Conservation (phyloP, 2,329 filamentous ascomycete species). For the Claviceps purpurea region DNA sequence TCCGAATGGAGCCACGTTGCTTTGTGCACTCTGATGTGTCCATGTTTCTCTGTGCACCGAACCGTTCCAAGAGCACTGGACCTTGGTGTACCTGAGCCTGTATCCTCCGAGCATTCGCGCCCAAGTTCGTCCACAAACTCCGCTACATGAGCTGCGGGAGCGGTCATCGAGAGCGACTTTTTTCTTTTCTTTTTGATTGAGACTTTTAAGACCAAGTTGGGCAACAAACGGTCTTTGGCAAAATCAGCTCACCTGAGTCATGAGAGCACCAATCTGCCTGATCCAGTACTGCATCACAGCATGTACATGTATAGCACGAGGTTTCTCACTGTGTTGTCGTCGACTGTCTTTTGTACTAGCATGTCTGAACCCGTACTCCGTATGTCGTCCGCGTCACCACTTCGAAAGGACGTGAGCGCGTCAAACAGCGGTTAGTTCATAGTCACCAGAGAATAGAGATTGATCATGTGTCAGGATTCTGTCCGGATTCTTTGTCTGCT, state of each 20-base stretch:
- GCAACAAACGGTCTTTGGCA: background rate
- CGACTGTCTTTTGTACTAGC: background rate
- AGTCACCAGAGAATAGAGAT: background rate
- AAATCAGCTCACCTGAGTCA: constrained; percentile 4
- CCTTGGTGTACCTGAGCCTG: background rate
- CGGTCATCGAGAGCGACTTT: no score
- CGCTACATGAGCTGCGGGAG: background rate
- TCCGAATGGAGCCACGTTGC: constrained; percentile 7
- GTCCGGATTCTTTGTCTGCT: background rate
- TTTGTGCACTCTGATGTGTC: constrained; percentile 1
- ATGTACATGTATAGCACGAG: background rate
- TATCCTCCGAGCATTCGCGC: background rate
- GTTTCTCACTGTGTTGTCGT: background rate
- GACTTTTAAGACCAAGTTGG: background rate
- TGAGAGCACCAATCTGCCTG: background rate
- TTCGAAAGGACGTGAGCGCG: no score
- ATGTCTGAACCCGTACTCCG: background rate
- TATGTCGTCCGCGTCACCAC: background rate
- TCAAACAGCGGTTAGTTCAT: background rate
- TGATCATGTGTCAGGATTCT: background rate
- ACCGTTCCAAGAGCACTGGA: background rate
- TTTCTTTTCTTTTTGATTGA: background rate
- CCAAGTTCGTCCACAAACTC: background rate
- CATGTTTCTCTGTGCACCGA: background rate
- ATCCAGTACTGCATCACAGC: background rate